Base-by-base conservation (phyloP, 1,139 yeast species). In the Diutina pseudorugosa region DNA sequence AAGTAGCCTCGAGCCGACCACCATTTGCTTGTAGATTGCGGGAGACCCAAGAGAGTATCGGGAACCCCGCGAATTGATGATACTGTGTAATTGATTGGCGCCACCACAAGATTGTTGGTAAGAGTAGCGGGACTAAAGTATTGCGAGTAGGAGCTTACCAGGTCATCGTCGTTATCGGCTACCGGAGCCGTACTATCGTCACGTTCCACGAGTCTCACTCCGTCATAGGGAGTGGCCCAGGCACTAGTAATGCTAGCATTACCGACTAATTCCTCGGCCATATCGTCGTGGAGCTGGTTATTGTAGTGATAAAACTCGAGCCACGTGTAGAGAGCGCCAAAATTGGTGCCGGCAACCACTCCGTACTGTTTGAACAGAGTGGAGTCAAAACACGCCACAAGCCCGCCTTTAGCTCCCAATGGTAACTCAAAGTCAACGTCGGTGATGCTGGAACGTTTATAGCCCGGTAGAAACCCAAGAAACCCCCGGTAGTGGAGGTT, bases 171-270 rank as follows among this genome's bases (percentile, higher is more conserved):
- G 25, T 5, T 5, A 16, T 9, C n/a, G 19, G 21, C 9, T 14
- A n/a, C 20, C 25, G 30, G 21, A 16, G 16, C 20, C 18, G n/a
- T 27, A n/a, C 9, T 4, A 16, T 43, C 47, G 8, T 43, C 33
- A 3, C 47, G 30, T n/a, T 23, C 47, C 33, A 43, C 23, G 9
- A 43, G 25, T 14, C 6, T 23, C 9, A 43, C 47, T 4, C 18
- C 30, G 27, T 45, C 49, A 8, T 27, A 45, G 11, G 27, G 49
- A 16, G 49, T 45, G 14, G 49, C 49, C 49, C 49, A 45, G 4
- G 36, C 18, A 21, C 36, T 21, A 1, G 36, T 25, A 12, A 45
- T 25, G 14, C 41, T 20, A 20, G 40, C 27, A 16, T 45, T 45
- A 6, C 49, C 27, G 14, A 27, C 40, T 8, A 5, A 11, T 4